phyloP scores from a whole-genome alignment of 2,329 filamentous ascomycete species.

The Sarocladium strictum region DNA sequence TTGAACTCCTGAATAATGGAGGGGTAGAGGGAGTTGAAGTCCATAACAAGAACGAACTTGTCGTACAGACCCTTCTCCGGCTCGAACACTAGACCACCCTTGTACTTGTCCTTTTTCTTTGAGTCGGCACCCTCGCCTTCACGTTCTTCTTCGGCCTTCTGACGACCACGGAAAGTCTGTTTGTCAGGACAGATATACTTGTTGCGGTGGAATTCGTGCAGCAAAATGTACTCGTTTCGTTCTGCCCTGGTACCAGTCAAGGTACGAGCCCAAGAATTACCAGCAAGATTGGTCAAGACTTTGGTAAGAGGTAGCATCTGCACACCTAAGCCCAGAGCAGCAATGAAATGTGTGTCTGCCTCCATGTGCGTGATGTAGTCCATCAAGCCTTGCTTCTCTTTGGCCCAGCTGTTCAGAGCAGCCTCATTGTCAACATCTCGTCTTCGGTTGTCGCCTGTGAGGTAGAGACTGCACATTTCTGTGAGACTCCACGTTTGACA shows the following conservation, averaged over 20 bases:
- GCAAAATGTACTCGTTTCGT: constrained; percentile 97
- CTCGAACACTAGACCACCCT: constrained; percentile 96
- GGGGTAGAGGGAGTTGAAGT: constrained; percentile 98
- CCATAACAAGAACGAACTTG: constrained; percentile 98
- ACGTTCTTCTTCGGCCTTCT: constrained; percentile 65
- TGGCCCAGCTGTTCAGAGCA: constrained; percentile 79
- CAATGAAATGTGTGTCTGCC: constrained; percentile 92
- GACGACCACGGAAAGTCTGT: constrained; percentile 69
- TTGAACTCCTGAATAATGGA: constrained; percentile 99
- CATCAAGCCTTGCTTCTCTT: constrained; percentile 73
- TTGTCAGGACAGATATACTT: constrained; percentile 99
- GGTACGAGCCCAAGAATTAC: constrained; percentile 96
- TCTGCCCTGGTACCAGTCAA: constrained; percentile 93
- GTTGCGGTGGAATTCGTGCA: constrained; percentile 93
- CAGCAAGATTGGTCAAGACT: constrained; percentile 90
- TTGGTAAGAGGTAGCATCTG: constrained; percentile 94
- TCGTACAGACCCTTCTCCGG: constrained; percentile 97
- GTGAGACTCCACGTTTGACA: constrained; percentile 98
- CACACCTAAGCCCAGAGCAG: constrained; percentile 79
- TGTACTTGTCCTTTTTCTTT: constrained; percentile 99
- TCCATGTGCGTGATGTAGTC: constrained; percentile 94
- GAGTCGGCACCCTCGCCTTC: constrained; percentile 65
- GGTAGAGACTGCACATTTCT: constrained; percentile 92
- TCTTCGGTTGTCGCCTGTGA: constrained; percentile 65
- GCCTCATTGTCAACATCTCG: constrained; percentile 84